Conservation (phyloP, 352 stramenopile genomes). For the Phytophthora pinifolia region DNA sequence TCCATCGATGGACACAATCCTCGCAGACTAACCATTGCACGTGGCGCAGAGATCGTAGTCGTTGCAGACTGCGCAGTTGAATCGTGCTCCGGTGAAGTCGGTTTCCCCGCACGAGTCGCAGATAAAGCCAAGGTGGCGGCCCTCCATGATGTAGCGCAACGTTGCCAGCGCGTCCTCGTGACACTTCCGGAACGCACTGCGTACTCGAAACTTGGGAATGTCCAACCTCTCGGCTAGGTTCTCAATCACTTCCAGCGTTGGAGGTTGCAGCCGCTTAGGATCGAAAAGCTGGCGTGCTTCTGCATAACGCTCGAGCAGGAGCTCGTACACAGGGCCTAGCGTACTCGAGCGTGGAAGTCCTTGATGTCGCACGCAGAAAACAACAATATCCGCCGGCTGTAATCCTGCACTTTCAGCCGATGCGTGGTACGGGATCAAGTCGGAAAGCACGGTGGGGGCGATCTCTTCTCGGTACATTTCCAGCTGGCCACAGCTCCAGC, state of each 20-base stretch:
- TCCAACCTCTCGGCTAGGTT: slow-evolving; percentile 65
- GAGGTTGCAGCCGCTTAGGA: slow-evolving; percentile 9
- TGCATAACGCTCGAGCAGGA: slow-evolving; percentile 47
- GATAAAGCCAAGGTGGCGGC: slow-evolving; percentile 77
- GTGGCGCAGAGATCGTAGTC: slow-evolving; percentile 74
- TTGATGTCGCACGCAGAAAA: slow-evolving; percentile 47
- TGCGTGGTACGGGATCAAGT: slow-evolving; percentile 40
- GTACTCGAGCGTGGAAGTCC: not conserved
- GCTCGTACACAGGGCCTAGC: slow-evolving; percentile 9
- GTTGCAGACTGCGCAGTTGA: slow-evolving; percentile 72
- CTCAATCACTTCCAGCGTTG: slow-evolving; percentile 67
- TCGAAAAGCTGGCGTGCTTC: slow-evolving; percentile 39
- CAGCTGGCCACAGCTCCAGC: slow-evolving; percentile 47
- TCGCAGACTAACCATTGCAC: slow-evolving; percentile 51
- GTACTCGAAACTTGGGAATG: slow-evolving; percentile 79
- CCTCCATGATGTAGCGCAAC: slow-evolving; percentile 83
- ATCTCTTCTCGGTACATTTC: slow-evolving; percentile 79
- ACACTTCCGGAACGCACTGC: slow-evolving; percentile 82
- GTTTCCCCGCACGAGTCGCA: slow-evolving; percentile 82
- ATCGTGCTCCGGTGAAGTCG: slow-evolving; percentile 73
- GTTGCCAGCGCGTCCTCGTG: slow-evolving; percentile 62
- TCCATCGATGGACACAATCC: not conserved
- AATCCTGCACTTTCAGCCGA: slow-evolving; percentile 27
- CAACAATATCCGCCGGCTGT: slow-evolving; percentile 60
- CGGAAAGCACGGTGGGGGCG: slow-evolving; percentile 55